Evolutionary conservation across 495 filamentous ascomycete species (phyloP), one percentile per base, ranked within the genome.

Genomic region (Neurospora terricola): DNA sequence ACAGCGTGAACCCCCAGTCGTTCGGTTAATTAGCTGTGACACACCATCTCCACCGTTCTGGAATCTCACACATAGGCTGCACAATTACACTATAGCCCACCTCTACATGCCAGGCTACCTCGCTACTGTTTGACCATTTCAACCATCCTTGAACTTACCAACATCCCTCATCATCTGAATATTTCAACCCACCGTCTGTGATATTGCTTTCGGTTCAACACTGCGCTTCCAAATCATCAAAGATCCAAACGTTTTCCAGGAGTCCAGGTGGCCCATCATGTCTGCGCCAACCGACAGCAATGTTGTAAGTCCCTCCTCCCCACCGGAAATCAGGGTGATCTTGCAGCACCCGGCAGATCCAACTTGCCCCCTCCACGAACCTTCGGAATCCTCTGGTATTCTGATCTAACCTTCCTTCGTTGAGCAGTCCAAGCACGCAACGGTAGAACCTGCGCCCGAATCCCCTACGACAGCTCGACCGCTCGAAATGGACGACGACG

Each of bases 401-500:
- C 27, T 34, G 1, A 38, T 38, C 27, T 34, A 5, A 38, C 23
- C 66, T 34, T 68, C n/a, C 30, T 18, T 12, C 23, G 6, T 36
- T 54, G 21, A 75, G 38, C 78, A 84, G 81, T 73, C 72, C 76
- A 86, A 84, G 72, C 69, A 77, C 21, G 62, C 80, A 21, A 75
- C 78, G n/a, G 76, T 75, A 9, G 77, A 73, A 11, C 37, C 71
- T 36, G 77, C 73, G 18, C 83, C 93, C 62, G 93, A 97, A 81
- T 96, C 94, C 21, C 93, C 93, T 9, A 95, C 92, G 0, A 97
- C 94, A 34, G 93, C 91, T 45, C 88, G 91, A 75, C 90, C 91
- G 14, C 84, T 95, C 76, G 92, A 96, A 76, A 93, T 96, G 84
- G 92, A 96, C 77, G 94, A 96, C 86, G 93, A 96, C 75, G 87